Conservation (phyloP, 768 basidiomycete species). For the Lentinus brumalis region DNA sequence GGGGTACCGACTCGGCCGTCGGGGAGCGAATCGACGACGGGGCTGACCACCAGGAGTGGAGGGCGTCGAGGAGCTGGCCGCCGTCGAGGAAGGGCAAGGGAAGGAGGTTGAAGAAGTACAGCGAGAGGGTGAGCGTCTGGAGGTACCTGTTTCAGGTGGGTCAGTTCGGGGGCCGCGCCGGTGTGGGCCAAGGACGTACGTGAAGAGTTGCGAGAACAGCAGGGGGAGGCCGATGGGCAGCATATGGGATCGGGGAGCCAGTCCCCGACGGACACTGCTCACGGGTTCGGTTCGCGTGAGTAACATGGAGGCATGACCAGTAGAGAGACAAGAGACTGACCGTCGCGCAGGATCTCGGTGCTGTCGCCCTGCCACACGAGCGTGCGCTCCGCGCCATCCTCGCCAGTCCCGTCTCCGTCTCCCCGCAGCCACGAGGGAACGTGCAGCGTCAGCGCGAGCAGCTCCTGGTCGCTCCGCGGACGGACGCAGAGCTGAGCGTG, state of each 20-base stretch:
- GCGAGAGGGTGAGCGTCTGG: constrained; percentile 66
- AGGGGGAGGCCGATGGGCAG: constrained; percentile 43
- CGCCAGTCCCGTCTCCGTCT: not conserved
- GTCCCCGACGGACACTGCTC: constrained; percentile 53
- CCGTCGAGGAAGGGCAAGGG: constrained; percentile 78
- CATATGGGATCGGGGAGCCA: constrained; percentile 43
- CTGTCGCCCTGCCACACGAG: constrained; percentile 77
- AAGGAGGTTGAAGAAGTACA: constrained; percentile 82
- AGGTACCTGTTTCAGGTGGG: constrained; percentile 70
- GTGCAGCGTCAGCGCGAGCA: constrained; percentile 58
- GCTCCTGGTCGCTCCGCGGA: constrained; percentile 49
- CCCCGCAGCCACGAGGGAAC: constrained; percentile 14
- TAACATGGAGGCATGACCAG: not conserved
- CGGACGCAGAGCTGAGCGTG: constrained; percentile 51
- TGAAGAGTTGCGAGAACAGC: constrained; percentile 45
- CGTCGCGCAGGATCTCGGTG: constrained; percentile 66
- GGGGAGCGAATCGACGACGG: no score
- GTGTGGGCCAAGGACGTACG: constrained; percentile 46
- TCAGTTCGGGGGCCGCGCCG: no score
- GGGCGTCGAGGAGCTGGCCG: constrained; percentile 49
- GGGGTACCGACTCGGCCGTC: not conserved
- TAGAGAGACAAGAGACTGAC: constrained; percentile 35
- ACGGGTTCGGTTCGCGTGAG: not conserved
- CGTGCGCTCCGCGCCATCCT: constrained; percentile 30
- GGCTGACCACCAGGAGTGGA: constrained; percentile 20